Base-by-base conservation (phyloP, 208 protist genomes). In the Leishmania tropica region DNA sequence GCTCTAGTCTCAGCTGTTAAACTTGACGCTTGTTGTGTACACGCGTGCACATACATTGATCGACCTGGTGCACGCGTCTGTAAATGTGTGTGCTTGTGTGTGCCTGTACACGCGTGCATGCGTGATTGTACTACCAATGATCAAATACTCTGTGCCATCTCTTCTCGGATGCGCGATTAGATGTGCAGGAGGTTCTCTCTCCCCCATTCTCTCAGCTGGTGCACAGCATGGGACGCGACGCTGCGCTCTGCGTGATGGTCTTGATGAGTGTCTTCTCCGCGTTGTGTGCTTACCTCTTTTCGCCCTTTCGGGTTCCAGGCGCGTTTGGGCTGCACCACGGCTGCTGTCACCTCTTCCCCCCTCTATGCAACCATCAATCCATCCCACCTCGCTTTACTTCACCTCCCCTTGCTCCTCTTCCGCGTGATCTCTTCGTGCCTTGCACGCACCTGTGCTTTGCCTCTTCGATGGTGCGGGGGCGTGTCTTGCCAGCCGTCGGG, bases 1-100 rank as follows among this genome's bases (percentile, higher is more conserved):
- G 28, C 83, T 89, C 64, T 54, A 76, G 48, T 62, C 15, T n/a
- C 37, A 53, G 51, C 64, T 94, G 37, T 83, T 56, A 31, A 35
- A 28, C 72, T 56, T 3, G 68, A 51, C 42, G 68, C 68, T 73
- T 24, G 68, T 7, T 53, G 10, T 8, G 68, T 51, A 73, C n/a
- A 53, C 3, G 40, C 45, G 40, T 74, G 40, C 68, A 74, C 68
- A 53, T 51, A 31, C 42, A 15, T 10, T 47, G 19, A n/a, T 67
- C n/a, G 11, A 67, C 31, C 40, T 31, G 60, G 13, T 19, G 31
- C 60, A 72, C 15, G 5, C 5, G 40, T 10, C 40, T 72, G 67
- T 47, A n/a, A 2, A 11, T 47, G 40, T 48, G 8, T 47, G 67
- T 72, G 17, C n/a, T 37, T 72, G 67, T 48, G 67, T 42, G 21